Evolutionary conservation across 176 grass and related monocot genomes (phyloP).

Genomic region (Oryza meridionalis): DNA sequence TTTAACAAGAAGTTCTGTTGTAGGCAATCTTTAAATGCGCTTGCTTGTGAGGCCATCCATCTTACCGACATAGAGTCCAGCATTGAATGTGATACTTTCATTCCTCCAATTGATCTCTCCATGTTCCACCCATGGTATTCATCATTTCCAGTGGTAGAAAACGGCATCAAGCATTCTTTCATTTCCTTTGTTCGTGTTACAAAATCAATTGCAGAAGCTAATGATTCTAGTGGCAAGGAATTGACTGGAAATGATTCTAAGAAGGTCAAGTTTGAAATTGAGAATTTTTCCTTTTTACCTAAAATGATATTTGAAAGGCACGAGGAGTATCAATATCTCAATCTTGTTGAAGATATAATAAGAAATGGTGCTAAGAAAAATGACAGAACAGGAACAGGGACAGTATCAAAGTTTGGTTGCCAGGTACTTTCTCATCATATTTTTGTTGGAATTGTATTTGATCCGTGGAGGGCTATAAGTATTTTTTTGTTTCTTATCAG

Average conservation of each 20-base stretch:
- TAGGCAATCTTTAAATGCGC: conserved; percentile 71
- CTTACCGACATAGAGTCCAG: conserved; percentile 66
- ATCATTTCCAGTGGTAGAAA: conserved; percentile 71
- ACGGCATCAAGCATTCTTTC: conserved; percentile 74
- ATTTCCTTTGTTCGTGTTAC: conserved; percentile 63
- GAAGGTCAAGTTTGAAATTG: conserved; percentile 62
- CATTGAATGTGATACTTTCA: conserved; percentile 69
- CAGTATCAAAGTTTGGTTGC: conserved; percentile 84
- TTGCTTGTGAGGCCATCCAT: conserved; percentile 83
- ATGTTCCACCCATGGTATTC: conserved; percentile 82
- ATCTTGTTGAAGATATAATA: conserved; percentile 83
- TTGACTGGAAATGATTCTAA: conserved; percentile 29
- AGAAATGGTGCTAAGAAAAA: conserved; percentile 67
- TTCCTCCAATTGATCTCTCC: conserved; percentile 60
- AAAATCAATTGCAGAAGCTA: conserved; percentile 39
- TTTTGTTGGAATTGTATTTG: conserved; percentile 65
- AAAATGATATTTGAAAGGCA: conserved; percentile 69
- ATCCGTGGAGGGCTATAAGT: conserved; percentile 79
- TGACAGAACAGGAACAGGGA: conserved; percentile 88
- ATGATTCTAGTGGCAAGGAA: conserved; percentile 48
- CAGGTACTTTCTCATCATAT: conserved; percentile 57
- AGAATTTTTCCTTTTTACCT: conserved; percentile 67
- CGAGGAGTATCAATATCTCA: conserved; percentile 79
- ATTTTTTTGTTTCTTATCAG: conserved; percentile 31
- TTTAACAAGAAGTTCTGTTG: conserved; percentile 14